Evolutionary conservation across 2,329 filamentous ascomycete species (phyloP).

Genomic region (Harringtonia aguacate): DNA sequence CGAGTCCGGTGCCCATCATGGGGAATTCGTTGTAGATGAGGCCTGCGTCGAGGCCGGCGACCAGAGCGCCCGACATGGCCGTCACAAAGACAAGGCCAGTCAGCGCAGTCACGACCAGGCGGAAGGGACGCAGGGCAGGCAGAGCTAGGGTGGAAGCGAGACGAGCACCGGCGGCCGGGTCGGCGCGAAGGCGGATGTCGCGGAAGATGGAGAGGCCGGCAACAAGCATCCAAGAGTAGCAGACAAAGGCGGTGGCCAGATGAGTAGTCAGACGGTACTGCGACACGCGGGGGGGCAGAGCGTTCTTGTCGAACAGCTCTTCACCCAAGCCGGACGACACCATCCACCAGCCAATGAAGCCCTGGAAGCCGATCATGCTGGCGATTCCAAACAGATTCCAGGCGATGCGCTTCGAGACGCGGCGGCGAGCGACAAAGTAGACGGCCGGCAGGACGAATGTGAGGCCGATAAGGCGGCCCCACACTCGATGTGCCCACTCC

Average conservation of each 20-base stretch:
- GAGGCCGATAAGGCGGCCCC: slow-evolving; percentile 85
- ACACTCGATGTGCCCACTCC: slow-evolving; percentile 95
- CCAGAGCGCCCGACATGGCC: slow-evolving; percentile 85
- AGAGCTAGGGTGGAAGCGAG: slow-evolving; percentile 51
- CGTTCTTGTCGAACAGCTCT: slow-evolving; percentile 84
- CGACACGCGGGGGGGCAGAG: slow-evolving; percentile 83
- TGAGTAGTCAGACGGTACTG: slow-evolving; percentile 91
- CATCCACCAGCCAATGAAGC: slow-evolving; percentile 99
- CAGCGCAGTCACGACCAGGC: slow-evolving; percentile 59
- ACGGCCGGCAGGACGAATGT: slow-evolving; percentile 79
- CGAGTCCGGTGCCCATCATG: slow-evolving; percentile 76
- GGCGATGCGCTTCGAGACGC: slow-evolving; percentile 70
- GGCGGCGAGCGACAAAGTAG: slow-evolving; percentile 76
- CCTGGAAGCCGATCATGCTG: slow-evolving; percentile 85
- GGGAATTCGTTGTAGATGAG: slow-evolving; percentile 99
- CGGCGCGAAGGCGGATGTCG: slow-evolving; percentile 57
- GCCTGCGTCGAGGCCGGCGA: slow-evolving; percentile 90
- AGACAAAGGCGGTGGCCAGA: slow-evolving; percentile 79
- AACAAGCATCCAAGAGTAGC: slow-evolving; percentile 90
- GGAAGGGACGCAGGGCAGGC: slow-evolving; percentile 62
- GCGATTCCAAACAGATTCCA: slow-evolving; percentile 72
- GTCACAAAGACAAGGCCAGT: slow-evolving; percentile 74
- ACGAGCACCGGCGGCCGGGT: slow-evolving; percentile 52
- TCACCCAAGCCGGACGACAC: slow-evolving; percentile 93
- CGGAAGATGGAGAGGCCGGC: slow-evolving; percentile 79